Base-by-base conservation (phyloP, 441 rosid genomes). In the Croton laevigatus region DNA sequence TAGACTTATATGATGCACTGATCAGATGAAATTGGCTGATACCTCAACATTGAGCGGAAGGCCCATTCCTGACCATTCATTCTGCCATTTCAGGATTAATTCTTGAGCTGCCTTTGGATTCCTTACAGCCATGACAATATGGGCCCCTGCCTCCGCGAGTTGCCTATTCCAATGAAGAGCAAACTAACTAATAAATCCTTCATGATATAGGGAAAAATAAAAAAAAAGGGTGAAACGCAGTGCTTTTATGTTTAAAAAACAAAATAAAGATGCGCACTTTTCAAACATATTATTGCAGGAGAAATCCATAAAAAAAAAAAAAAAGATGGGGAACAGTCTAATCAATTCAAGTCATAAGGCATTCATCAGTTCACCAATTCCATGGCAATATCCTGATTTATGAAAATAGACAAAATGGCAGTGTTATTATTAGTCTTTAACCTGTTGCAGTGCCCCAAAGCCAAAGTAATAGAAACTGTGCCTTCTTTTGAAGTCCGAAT, bases 141-240 rank as follows among this genome's bases (percentile, higher is more conserved):
- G 98, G n/a, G 99, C 98, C 27, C 99, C 99, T 20, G 93, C 88
- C 77, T 95, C 95, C 10, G 96, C 98, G 78, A 95, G 83, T 81
- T 95, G 98, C 82, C 97, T 89, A 73, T 19, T 20, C 52, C 58
- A 59, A 13, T 14, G 37, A 58, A 57, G 48, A 68, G 32, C 71
- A 51, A 3, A 36, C 3, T 14, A 45, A 34, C 59, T 40, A 65
- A 34, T 12, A 48, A 27, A 40, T 20, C 27, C 65, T 40, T 13
- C 13, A 69, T 27, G 32, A 1, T 27, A 27, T 27, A 49, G 71
- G 19, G 8, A 27, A 60, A 27, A 60, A 22, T 45, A 70, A 19
- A 48, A 9, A 2, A 27, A 27, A 27, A 27, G 32, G 1, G 32
- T 12, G 54, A 17, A 53, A 27, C 3, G 16, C 40, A 69, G 44